These are phyloP conservation scores for Ogataea siamensis DNA, from an alignment of 805 yeast species.

Conservation along the genomic window DNA sequence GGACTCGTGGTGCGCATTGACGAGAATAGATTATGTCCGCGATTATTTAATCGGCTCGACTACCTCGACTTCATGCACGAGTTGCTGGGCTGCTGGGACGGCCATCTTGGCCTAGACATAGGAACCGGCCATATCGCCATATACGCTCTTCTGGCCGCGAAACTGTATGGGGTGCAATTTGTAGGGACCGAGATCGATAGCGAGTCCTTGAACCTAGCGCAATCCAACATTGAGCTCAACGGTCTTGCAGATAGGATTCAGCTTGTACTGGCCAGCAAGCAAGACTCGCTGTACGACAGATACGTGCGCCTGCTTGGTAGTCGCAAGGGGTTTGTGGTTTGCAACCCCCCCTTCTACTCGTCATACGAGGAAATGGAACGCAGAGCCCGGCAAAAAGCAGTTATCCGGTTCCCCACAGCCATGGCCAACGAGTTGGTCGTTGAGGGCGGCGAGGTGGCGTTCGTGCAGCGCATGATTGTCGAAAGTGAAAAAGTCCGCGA, in stretches of 20 bases:
- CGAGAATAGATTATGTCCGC: constrained; percentile 31
- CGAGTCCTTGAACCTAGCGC: constrained; percentile 33
- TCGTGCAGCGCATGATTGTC: constrained; percentile 36
- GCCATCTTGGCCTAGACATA: constrained; percentile 39
- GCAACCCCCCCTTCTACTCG: constrained; percentile 54
- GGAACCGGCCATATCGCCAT: constrained; percentile 52
- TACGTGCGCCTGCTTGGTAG: constrained; percentile 5
- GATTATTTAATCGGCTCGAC: constrained; percentile 31
- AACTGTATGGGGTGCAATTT: constrained; percentile 21
- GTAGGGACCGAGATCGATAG: constrained; percentile 44
- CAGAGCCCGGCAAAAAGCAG: constrained; percentile 26
- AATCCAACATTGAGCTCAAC: constrained; percentile 30
- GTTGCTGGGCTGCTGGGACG: constrained; percentile 5
- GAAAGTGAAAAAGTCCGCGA: constrained; percentile 28
- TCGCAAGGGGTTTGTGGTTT: constrained; percentile 36
- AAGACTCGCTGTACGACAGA: constrained; percentile 16
- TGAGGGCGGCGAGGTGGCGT: constrained; percentile 46
- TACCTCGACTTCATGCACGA: constrained; percentile 26
- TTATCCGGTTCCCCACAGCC: constrained; percentile 26
- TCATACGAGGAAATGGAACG: constrained; percentile 34
- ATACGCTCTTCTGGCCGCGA: constrained; percentile 42
- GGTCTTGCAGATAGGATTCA: constrained; percentile 20
- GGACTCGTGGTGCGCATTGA: constrained; percentile 19
- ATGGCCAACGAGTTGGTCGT: constrained; percentile 39
- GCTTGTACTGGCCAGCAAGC: constrained; percentile 15